Evolutionary conservation across 805 yeast species (phyloP).

Genomic region (Starmerella apicola): DNA sequence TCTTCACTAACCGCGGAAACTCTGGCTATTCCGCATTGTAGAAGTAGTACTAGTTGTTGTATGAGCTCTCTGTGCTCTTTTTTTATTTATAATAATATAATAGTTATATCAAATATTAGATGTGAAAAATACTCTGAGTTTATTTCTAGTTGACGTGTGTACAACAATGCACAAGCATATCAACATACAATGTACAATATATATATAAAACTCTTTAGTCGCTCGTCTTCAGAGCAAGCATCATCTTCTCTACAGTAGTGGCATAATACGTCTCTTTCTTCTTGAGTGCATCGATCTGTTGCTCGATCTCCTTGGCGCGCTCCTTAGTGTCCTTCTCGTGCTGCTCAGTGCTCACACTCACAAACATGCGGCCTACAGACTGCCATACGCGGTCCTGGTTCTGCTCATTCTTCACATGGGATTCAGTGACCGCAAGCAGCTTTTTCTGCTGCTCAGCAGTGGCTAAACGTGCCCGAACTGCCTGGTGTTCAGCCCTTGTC

Average conservation of each 20-base stretch:
- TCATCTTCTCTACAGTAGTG: constrained; percentile 64
- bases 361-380: constrained; percentile 63
- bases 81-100: too few species aligned
- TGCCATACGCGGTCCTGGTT: constrained; percentile 53
- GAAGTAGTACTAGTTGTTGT: too few species aligned
- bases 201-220: constrained; percentile 1
- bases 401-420: constrained; percentile 37
- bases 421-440: constrained; percentile 43
- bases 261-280: constrained; percentile 63
- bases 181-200: constrained; percentile 13
- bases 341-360: constrained; percentile 31
- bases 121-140: too few species aligned
- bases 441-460: constrained; percentile 38
- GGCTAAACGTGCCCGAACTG: constrained; percentile 42
- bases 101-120: too few species aligned
- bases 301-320: constrained; percentile 45
- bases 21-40: constrained; percentile 93
- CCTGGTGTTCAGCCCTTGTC: constrained; percentile 46
- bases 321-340: constrained; percentile 39
- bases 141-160: too few species aligned
- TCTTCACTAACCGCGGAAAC: constrained; percentile 53
- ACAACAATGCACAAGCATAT: background rate
- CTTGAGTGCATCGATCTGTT: constrained; percentile 44
- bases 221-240: constrained; percentile 9
- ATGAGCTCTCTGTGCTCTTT: too few species aligned